Conservation (phyloP, 805 yeast genomes). For the Metschnikowia continentalis region DNA sequence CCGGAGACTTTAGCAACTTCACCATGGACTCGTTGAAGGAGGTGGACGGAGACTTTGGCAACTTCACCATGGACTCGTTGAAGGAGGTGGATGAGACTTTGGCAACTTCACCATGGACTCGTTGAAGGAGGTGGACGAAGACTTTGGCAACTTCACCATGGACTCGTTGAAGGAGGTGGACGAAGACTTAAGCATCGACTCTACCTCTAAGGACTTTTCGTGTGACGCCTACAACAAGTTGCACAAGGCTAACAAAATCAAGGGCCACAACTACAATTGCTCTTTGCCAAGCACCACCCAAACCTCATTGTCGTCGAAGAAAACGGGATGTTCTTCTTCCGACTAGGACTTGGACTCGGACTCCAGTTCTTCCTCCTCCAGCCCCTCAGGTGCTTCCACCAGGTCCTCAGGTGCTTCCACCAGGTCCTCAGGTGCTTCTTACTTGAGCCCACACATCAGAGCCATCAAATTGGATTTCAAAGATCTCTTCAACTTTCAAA, state of each 20-base stretch:
- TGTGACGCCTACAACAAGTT: slow-evolving; percentile 34
- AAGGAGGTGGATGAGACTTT: no score
- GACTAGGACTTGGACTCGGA: slow-evolving; percentile 13
- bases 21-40: no score
- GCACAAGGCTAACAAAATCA: slow-evolving; percentile 28
- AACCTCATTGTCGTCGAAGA: slow-evolving; percentile 13
- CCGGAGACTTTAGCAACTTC: no score
- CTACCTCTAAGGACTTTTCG: slow-evolving; percentile 35
- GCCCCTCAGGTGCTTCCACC: slow-evolving; percentile 5
- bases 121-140: no score
- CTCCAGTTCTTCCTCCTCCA: slow-evolving; percentile 11
- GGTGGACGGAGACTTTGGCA: no score
- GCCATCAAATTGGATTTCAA: slow-evolving; percentile 50
- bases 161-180: slow-evolving; percentile 36
- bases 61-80: no score
- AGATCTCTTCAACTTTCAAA: slow-evolving; percentile 55
- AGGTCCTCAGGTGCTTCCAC: slow-evolving; percentile 12
- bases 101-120: no score
- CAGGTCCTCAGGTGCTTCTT: no score
- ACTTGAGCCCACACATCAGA: slow-evolving; percentile 27
- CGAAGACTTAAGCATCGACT: slow-evolving; percentile 36
- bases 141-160: no score
- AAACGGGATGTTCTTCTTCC: slow-evolving; percentile 3
- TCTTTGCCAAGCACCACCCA: slow-evolving; percentile 28
- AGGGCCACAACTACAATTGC: slow-evolving; percentile 44